A percentile compares a stretch with the other conserved stretches of the same genome.
Conservation (phyloP, 495 filamentous ascomycete species). For the Aspergillus asperescens region DNA sequence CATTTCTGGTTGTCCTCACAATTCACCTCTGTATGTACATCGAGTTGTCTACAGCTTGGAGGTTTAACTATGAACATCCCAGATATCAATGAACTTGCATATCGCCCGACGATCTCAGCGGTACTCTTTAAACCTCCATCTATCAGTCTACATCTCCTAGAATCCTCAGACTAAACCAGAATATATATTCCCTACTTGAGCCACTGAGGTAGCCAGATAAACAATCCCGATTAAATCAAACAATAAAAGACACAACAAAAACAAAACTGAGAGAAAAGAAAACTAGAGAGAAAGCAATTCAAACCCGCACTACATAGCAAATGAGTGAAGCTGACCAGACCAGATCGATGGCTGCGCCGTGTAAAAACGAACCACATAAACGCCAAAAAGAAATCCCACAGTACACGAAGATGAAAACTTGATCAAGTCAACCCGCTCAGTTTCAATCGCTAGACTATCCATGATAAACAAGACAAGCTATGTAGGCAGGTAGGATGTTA, state of each 20-base stretch:
- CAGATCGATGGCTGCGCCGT: slow-evolving; percentile 7
- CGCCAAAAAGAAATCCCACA: slow-evolving; percentile 16
- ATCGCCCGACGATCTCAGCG: no score
- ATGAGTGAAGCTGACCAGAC: slow-evolving; percentile 21
- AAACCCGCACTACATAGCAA: slow-evolving; percentile 17
- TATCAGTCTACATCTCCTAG: not conserved
- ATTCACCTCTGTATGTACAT: no score
- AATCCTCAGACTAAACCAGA: slow-evolving; percentile 1
- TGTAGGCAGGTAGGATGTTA: slow-evolving; percentile 6
- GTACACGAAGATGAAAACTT: slow-evolving; percentile 11
- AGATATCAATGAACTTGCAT: no score
- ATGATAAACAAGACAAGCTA: slow-evolving; percentile 22
- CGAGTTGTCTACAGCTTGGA: no score
- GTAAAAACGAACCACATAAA: slow-evolving; percentile 5
- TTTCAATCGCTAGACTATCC: slow-evolving; percentile 32
- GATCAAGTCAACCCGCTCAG: slow-evolving; percentile 26
- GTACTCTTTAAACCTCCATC: no score
- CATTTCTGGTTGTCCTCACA: not conserved
- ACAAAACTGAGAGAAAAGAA: slow-evolving; percentile 2
- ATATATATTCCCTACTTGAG: slow-evolving; percentile 20
- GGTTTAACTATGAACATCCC: no score
- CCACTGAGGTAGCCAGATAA: slow-evolving; percentile 1
- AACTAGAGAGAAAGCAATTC: slow-evolving; percentile 3
- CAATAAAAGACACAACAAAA: slow-evolving; percentile 1
- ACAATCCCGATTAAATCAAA: slow-evolving; percentile 10